Base-by-base conservation (phyloP, 2,329 filamentous ascomycete species). In the Hypoxylon sp. region DNA sequence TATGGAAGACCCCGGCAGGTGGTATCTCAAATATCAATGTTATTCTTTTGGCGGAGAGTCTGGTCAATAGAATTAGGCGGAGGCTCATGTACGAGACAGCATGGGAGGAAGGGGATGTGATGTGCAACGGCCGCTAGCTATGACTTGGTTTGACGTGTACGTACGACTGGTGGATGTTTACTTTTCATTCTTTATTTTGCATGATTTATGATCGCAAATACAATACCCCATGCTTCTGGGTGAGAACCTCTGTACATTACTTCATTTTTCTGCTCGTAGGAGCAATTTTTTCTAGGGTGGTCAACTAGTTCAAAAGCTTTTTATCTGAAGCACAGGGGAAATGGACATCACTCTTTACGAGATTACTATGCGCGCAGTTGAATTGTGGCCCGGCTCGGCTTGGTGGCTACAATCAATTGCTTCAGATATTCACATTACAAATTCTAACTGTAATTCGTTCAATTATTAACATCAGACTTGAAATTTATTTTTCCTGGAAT, bases 121-220 rank as follows among this genome's bases (percentile, higher is more conserved):
- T 59, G 64, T 63, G 59, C 48, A 66, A 71, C 69, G 66, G 69
- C 66, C 69, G 62, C 30, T 64, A 66, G 59, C 51, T 60, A 71
- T 61, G 62, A 66, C 42, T 61, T 42, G 40, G 53, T 60, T 62
- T 49, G 27, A 55, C 31, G 40, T 70, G 68, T 62, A 68, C 49
- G 68, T 57, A 71, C 58, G 62, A 68, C 25, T 57, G 65, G 56
- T 61, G 69, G 62, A 64, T 40, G 25, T 66, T 49, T 61, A 49
- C 31, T 58, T 63, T 63, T 58, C 61, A 55, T 63, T 27, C 56
- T 42, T 31, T 57, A 20, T 63, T 64, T 53, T 54, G 46, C 66
- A 71, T 51, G 69, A 71, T 66, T 71, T 66, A 71, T 50, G 69
- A 71, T 63, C 33, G 57, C 57, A 61, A 63, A 63, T 65, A 56